These are phyloP conservation scores for Globisporangium viniferum DNA, from an alignment of 352 stramenopile species.

Conservation along the genomic window DNA sequence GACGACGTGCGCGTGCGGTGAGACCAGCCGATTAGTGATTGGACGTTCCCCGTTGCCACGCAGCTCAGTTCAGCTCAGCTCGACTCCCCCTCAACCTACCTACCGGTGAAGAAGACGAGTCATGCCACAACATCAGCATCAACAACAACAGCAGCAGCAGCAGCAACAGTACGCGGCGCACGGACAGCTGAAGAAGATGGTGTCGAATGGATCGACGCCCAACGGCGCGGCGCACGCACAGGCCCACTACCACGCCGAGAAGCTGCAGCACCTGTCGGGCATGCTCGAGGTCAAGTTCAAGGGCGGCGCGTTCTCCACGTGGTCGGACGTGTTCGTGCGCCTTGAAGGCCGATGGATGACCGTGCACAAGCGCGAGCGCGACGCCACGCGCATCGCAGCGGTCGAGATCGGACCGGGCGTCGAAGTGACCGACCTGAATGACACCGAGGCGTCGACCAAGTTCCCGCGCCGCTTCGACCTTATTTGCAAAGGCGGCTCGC, in stretches of 20 bases:
- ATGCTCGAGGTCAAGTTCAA: constrained; percentile 33
- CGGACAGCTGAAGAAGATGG: constrained; percentile 16
- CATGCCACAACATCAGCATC: constrained; percentile 6
- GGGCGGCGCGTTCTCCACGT: constrained; percentile 26
- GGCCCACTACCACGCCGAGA: constrained; percentile 2
- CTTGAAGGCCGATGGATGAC: constrained; percentile 33
- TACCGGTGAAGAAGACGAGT: neutral
- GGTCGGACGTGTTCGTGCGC: constrained; percentile 28
- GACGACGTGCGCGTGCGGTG: neutral
- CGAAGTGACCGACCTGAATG: constrained; percentile 54
- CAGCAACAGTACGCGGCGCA: constrained; percentile 3
- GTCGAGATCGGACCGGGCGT: constrained; percentile 71
- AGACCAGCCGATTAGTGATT: neutral
- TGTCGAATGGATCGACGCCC: constrained; percentile 5
- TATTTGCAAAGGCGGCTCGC: constrained; percentile 60
- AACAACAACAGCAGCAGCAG: neutral
- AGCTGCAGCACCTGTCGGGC: constrained; percentile 20
- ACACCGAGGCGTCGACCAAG: constrained; percentile 60
- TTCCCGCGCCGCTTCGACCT: constrained; percentile 78
- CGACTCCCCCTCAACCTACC: neutral
- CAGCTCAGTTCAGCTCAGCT: neutral
- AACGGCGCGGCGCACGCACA: neutral
- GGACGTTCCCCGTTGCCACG: neutral
- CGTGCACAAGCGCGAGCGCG: constrained; percentile 38
- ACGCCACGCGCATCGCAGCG: constrained; percentile 50